phyloP scores from a whole-genome alignment of 1,284 basidiomycete species.

The Rhodotorula sp. region DNA sequence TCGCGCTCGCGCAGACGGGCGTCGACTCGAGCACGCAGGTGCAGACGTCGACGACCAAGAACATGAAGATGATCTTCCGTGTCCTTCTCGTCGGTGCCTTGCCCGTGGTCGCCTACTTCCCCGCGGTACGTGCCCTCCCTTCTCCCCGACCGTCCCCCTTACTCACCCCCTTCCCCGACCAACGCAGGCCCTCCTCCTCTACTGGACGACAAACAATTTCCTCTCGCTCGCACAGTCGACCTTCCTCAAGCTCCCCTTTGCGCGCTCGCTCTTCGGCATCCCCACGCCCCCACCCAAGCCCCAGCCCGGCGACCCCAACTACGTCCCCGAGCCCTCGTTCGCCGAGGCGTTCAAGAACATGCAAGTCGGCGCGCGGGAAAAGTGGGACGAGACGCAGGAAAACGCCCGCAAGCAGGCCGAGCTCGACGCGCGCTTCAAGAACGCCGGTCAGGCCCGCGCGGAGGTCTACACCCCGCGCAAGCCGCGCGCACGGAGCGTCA shows the following conservation, averaged over 20 bases:
- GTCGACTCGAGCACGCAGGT: conserved; percentile 63
- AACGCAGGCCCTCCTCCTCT: conserved; percentile 64
- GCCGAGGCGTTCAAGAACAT: conserved; percentile 42
- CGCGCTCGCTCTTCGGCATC: conserved; percentile 59
- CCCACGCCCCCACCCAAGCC: conserved; percentile 53
- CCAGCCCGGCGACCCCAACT: conserved; percentile 36
- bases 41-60: conserved; percentile 60
- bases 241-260: conserved; percentile 56
- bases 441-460: neutral
- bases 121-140: conserved; percentile 30
- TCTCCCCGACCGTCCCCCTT: neutral
- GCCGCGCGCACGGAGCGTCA: neutral
- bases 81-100: conserved; percentile 63
- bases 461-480: conserved; percentile 20
- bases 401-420: conserved; percentile 6
- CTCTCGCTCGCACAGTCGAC: conserved; percentile 59
- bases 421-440: neutral
- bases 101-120: conserved; percentile 60
- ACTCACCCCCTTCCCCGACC: neutral
- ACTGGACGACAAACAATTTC: conserved; percentile 59
- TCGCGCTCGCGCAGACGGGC: conserved; percentile 56
- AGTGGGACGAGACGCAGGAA: conserved; percentile 32
- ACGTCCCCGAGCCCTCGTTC: conserved; percentile 40
- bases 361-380: conserved; percentile 27
- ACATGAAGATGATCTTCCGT: conserved; percentile 73